Conservation (phyloP, 1,284 basidiomycete genomes). For the Ganoderma multipileum region DNA sequence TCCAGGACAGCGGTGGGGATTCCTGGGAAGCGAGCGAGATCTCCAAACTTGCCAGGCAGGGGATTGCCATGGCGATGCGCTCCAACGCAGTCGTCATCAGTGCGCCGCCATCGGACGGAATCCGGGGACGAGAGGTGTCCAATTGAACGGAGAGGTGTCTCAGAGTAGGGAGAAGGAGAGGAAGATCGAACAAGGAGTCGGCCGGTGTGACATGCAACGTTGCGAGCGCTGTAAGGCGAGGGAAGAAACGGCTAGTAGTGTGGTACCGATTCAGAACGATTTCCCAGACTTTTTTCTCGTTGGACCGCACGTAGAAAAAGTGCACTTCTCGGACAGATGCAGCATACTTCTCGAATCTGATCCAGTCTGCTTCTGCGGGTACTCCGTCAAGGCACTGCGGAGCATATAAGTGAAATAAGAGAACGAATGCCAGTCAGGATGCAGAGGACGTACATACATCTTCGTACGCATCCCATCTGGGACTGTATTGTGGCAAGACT, state of each 20-base stretch:
- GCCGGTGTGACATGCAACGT: not conserved
- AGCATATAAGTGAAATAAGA: too few species aligned
- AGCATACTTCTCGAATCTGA: not conserved
- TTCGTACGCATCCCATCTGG: not conserved
- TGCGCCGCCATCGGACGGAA: not conserved
- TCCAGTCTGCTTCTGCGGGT: not conserved
- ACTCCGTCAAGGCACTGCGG: not conserved
- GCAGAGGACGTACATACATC: not conserved
- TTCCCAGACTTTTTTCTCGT: not conserved
- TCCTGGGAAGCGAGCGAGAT: not conserved
- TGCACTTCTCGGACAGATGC: not conserved
- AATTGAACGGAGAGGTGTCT: not conserved
- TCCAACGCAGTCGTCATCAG: not conserved
- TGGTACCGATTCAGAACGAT: not conserved
- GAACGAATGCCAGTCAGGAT: too few species aligned
- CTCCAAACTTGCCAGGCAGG: not conserved
- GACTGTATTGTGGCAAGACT: not conserved
- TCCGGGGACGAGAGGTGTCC: not conserved
- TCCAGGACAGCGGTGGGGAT: not conserved
- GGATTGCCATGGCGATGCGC: not conserved
- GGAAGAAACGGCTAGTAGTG: not conserved
- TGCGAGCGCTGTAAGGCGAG: not conserved
- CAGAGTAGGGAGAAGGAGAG: not conserved
- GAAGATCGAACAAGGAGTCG: too few species aligned
- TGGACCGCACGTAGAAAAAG: not conserved